Conservation (phyloP, 2,329 filamentous ascomycete species). For the Alternaria longipes region DNA sequence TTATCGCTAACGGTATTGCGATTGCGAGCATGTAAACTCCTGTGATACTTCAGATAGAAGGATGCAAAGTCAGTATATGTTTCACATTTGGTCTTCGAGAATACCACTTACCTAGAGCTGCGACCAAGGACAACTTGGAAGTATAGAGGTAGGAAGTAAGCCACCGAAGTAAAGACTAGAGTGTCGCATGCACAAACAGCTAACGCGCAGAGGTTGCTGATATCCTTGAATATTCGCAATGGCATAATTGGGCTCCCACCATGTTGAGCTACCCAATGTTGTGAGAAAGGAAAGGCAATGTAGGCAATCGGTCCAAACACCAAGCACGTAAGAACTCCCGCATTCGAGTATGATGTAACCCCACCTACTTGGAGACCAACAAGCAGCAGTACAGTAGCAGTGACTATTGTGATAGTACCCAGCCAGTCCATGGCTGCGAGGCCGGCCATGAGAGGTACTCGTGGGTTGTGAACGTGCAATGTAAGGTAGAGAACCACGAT, state of each 20-base stretch:
- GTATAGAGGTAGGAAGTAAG: conserved; percentile 78
- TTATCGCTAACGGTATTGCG: conserved; percentile 55
- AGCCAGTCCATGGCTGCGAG: conserved; percentile 64
- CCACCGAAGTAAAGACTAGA: conserved; percentile 70
- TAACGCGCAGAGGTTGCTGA: conserved; percentile 66
- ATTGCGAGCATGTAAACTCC: conserved; percentile 69
- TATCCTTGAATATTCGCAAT: conserved; percentile 67
- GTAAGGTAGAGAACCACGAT: conserved; percentile 62
- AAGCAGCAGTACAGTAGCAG: conserved; percentile 60
- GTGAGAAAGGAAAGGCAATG: conserved; percentile 65
- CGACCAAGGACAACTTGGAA: conserved; percentile 68
- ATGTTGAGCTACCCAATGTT: conserved; percentile 69
- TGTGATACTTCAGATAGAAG: conserved; percentile 51
- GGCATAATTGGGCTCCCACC: conserved; percentile 74
- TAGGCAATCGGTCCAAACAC: conserved; percentile 58
- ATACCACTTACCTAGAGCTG: conserved; percentile 46
- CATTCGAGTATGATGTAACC: conserved; percentile 56
- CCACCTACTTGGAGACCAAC: conserved; percentile 64
- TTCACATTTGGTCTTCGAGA: neutral
- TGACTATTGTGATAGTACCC: conserved; percentile 60
- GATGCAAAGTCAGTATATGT: neutral
- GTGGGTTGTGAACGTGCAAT: conserved; percentile 63
- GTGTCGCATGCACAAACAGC: conserved; percentile 59
- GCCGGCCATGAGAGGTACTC: conserved; percentile 57
- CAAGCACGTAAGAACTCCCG: conserved; percentile 62